Conservation (phyloP, 2,329 filamentous ascomycete species). For the Colletotrichum limetticola region DNA sequence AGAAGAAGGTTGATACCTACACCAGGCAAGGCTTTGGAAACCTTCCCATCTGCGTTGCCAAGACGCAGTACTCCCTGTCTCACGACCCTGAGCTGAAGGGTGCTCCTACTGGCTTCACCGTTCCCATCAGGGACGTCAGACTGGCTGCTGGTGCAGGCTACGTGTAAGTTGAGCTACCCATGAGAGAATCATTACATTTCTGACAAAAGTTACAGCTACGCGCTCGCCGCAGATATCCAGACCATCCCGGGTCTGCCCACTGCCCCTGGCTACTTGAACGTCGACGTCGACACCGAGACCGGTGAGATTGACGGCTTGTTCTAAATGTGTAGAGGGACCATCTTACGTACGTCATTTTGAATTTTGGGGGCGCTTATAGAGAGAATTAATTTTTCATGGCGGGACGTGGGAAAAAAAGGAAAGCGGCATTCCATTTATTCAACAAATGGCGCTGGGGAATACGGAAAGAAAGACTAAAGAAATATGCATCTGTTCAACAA, state of each 20-base stretch:
- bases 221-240: slow-evolving; percentile 96
- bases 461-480: slow-evolving; percentile 18
- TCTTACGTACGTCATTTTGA: not conserved
- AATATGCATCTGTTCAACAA: slow-evolving; percentile 37
- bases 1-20: slow-evolving; percentile 97
- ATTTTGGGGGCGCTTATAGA: slow-evolving; percentile 4
- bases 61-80: slow-evolving; percentile 97
- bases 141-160: slow-evolving; percentile 96
- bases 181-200: slow-evolving; percentile 40
- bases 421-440: slow-evolving; percentile 35
- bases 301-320: slow-evolving; percentile 91
- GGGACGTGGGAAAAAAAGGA: slow-evolving; percentile 10
- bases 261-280: slow-evolving; percentile 94
- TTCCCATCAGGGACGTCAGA: slow-evolving; percentile 93
- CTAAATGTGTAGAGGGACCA: slow-evolving; percentile 56
- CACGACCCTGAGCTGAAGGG: slow-evolving; percentile 96
- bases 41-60: slow-evolving; percentile 94
- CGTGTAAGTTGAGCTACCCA: slow-evolving; percentile 65
- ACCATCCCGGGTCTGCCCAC: slow-evolving; percentile 97
- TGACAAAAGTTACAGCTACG: slow-evolving; percentile 71
- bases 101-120: slow-evolving; percentile 91
- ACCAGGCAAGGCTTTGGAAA: slow-evolving; percentile 91
- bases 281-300: slow-evolving; percentile 85
- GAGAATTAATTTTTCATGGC: not conserved
- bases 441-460: slow-evolving; percentile 38